Base-by-base conservation (phyloP, 257 asterid species). In the Fraxinus americana region DNA sequence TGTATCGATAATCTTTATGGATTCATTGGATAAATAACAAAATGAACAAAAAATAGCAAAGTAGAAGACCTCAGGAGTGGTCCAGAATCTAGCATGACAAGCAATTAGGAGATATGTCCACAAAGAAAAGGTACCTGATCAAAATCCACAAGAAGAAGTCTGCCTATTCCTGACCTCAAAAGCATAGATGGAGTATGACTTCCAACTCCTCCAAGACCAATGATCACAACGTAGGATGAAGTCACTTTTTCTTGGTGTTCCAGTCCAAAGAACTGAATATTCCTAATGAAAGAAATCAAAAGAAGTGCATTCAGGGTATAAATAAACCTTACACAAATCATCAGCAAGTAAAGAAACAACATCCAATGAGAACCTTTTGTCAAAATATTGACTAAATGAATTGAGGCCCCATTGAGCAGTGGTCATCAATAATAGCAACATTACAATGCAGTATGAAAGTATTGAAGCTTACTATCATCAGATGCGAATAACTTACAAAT, bases 161-260 rank as follows among this genome's bases (percentile, higher is more conserved):
- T 89, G 77, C 97, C 94, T 21, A 93, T 91, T 39, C 98, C 97
- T 16, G 97, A 93, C 80, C 99, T 89, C 91, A 93, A 88, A 86
- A 93, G 98, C 97, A 93, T 95, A 77, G 93, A 85, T 45, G 99
- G 98, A 82, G 97, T 98, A 89, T 95, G 99, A 80, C 97, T 95
- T 76, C 98, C 97, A 75, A 95, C 98, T 77, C 99, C 99, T 61
- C 99, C 98, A 81, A 95, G 99, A 78, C 99, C 97, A 90, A 95
- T 92, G 75, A 95, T 92, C 83, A 95, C 96, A 68, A 93, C 97
- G 84, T 86, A 95, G 54, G 97, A 92, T 71, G 88, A 87, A 75
- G 90, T 91, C 76, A 92, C 96, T 80, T 87, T 95, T 85, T 81
- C 86, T 84, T 93, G 96, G 77, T 91, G 80, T 74, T 91, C 97